These are phyloP conservation scores for Hippophae rhamnoides DNA, from an alignment of 306 rosid species.

Conservation along the genomic window DNA sequence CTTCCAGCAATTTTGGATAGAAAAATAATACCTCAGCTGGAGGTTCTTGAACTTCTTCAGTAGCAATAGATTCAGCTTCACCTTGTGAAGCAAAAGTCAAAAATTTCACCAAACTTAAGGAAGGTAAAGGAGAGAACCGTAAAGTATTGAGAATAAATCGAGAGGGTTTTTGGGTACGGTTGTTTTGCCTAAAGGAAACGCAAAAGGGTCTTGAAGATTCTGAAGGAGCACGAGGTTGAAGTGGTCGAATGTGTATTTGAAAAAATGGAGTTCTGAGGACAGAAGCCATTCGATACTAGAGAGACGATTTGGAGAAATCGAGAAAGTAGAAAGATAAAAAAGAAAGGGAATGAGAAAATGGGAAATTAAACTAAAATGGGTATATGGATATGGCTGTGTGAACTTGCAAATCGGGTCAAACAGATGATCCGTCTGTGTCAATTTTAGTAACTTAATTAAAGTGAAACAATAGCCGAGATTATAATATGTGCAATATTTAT, in stretches of 20 bases:
- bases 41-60: slow-evolving; percentile 38
- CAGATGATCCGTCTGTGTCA: too few species aligned
- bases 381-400: too few species aligned
- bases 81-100: slow-evolving; percentile 40
- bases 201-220: slow-evolving; percentile 17
- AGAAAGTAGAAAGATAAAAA: slow-evolving; percentile 12
- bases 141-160: slow-evolving; percentile 19
- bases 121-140: slow-evolving; percentile 21
- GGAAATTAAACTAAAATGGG: not conserved
- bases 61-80: slow-evolving; percentile 33
- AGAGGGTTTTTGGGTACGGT: slow-evolving; percentile 8
- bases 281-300: slow-evolving; percentile 35
- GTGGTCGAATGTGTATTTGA: slow-evolving; percentile 22
- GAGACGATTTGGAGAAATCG: not conserved
- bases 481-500: too few species aligned
- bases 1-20: not conserved
- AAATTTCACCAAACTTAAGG: slow-evolving; percentile 35
- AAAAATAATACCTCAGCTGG: slow-evolving; percentile 20
- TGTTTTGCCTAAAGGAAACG: slow-evolving; percentile 21
- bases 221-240: slow-evolving; percentile 9
- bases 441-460: too few species aligned
- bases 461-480: too few species aligned
- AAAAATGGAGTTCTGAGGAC: slow-evolving; percentile 37
- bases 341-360: slow-evolving; percentile 13
- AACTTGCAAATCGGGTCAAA: too few species aligned